Conservation (phyloP, 2,329 filamentous ascomycete genomes). For the Fulvia fulva region DNA sequence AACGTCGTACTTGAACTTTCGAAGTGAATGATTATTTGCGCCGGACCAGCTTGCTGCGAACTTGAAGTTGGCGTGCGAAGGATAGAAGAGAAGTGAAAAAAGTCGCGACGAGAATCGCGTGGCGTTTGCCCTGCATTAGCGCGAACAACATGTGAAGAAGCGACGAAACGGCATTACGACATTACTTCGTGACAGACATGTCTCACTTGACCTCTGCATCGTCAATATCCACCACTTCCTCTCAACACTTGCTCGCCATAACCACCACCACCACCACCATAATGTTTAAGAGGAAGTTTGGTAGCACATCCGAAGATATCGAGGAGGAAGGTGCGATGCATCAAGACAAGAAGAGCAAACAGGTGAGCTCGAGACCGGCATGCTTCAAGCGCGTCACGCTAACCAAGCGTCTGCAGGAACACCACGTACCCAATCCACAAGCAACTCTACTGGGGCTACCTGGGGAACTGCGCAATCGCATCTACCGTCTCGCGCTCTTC, state of each 20-base stretch:
- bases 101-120: neutral
- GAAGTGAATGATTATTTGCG: too few species aligned
- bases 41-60: too few species aligned
- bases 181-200: neutral
- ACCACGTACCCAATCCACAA: neutral
- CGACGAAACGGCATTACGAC: too few species aligned
- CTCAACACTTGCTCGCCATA: neutral
- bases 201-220: neutral
- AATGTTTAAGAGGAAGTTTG: neutral
- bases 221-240: neutral
- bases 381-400: neutral
- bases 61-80: too few species aligned
- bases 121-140: neutral
- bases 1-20: too few species aligned
- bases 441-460: constrained; percentile 31
- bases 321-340: neutral
- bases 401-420: neutral
- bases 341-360: neutral
- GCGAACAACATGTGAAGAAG: neutral
- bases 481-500: constrained; percentile 43
- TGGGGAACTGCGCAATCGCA: constrained; percentile 42
- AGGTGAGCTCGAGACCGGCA: neutral
- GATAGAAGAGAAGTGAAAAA: neutral
- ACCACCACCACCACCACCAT: too few species aligned
- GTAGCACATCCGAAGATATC: neutral